Base-by-base conservation (phyloP, 106 monocot species). In the Dactylorhiza incarnata region DNA sequence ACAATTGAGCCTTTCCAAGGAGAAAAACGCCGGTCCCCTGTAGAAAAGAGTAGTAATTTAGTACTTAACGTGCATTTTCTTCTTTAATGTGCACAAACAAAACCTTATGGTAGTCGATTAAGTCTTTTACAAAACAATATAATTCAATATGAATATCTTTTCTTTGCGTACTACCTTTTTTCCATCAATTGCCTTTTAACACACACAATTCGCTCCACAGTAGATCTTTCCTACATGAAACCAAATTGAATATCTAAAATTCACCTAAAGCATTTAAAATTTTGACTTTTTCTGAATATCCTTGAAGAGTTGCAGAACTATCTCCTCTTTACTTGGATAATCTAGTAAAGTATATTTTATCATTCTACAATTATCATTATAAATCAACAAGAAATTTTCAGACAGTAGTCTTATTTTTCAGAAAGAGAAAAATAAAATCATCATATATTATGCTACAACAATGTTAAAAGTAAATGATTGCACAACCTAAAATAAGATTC, bases 401-500 rank as follows among this genome's bases (percentile, higher is more conserved):
- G 4, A 59, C n/a, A 59, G 19, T 7, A 37, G 6, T 6, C 24
- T 29, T 26, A 66, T 37, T 66, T 66, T 37, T 14, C 9, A 66
- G 66, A 24, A 13, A 66, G 13, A 37, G 7, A 24, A 37, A 69
- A 69, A 69, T 69, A n/a, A 69, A 44, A 45, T 24, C 52, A 11
- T 9, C 52, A 52, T 52, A 7, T 45, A 45, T 17, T 46, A 46
- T 45, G 45, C 16, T 69, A 69, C 6, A 69, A 69, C 17, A 16
- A 76, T 49, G 22, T 48, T 6, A 14, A 67, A 15, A 66, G 51
- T 4, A 0, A 62, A 44, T 71, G 54, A 4, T 8, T 49, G 24
- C 46, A 53, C 77, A 37, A 95, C 95, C 95, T 95, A 87, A 90
- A 56, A 95, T 75, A 48, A 88, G 86, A 68, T 84, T 87, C 95